Percentiles rank a stretch among this genome's conserved stretches.
phyloP scores from a whole-genome alignment of 768 basidiomycete species.

The Pleurotus ostreatus region DNA sequence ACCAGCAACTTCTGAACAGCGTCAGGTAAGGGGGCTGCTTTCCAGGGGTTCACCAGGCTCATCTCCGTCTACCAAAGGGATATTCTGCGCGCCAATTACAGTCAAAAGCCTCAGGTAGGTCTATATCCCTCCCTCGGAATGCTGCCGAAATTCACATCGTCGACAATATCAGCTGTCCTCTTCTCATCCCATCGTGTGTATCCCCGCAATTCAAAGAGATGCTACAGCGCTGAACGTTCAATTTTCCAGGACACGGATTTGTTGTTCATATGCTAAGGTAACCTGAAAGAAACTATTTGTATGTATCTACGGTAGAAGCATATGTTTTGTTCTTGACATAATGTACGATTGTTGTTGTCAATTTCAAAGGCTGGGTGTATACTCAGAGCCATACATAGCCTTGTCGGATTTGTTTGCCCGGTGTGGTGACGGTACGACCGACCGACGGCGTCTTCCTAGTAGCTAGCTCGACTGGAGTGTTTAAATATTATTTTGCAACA shows the following conservation, averaged over 20 bases:
- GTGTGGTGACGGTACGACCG: no score
- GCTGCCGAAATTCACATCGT: background rate
- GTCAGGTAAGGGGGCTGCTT: slow-evolving; percentile 5
- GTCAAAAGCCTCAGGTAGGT: slow-evolving; percentile 57
- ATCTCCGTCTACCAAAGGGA: slow-evolving; percentile 28
- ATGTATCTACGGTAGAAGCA: no score
- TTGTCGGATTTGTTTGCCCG: no score
- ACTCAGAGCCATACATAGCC: no score
- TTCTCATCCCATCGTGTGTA: slow-evolving; percentile 39
- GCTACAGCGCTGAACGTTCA: background rate
- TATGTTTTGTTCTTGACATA: no score
- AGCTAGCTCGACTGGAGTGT: no score
- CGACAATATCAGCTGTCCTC: slow-evolving; percentile 24
- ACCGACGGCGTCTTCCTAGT: no score
- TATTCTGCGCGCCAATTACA: slow-evolving; percentile 42
- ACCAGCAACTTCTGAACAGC: slow-evolving; percentile 40
- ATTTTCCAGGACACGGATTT: slow-evolving; percentile 23
- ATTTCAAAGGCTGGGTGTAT: no score
- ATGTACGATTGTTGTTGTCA: no score
- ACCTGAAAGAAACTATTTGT: no score
- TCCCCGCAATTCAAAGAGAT: background rate
- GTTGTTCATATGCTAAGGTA: slow-evolving; percentile 22
- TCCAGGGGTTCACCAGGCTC: background rate
- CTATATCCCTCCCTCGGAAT: slow-evolving; percentile 15
- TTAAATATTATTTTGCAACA: no score